Conservation (phyloP, 495 filamentous ascomycete species). For the Sordaria brevicollis region DNA sequence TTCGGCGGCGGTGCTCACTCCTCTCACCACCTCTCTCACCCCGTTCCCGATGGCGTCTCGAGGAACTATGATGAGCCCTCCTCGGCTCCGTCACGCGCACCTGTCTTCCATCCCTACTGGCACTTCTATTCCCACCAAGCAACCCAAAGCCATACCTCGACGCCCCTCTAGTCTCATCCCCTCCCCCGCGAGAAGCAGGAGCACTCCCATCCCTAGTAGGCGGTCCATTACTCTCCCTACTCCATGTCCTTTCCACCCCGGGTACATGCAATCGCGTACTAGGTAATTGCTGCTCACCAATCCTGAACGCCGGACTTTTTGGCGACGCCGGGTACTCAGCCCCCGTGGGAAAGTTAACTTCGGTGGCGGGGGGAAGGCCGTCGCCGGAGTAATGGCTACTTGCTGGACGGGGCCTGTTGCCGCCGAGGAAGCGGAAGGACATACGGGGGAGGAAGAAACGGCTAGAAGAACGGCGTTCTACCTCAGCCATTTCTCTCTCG, state of each 20-base stretch:
- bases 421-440: constrained; percentile 19
- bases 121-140: not conserved
- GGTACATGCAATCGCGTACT: constrained; percentile 31
- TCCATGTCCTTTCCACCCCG: constrained; percentile 25
- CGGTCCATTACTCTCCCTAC: constrained; percentile 21
- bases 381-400: constrained; percentile 20
- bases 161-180: constrained; percentile 2
- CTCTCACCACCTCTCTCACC: constrained; percentile 16
- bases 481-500: not conserved
- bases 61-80: not conserved
- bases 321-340: constrained; percentile 21
- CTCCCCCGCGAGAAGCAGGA: not conserved
- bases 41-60: not conserved
- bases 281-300: constrained; percentile 26
- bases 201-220: constrained; percentile 14
- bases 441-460: constrained; percentile 24
- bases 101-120: not conserved
- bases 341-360: constrained; percentile 6
- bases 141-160: not conserved
- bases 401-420: constrained; percentile 9
- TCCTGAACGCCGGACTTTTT: constrained; percentile 30
- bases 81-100: not conserved
- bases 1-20: constrained; percentile 8
- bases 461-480: constrained; percentile 1
- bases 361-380: constrained; percentile 15